A percentile compares a stretch with the other conserved stretches of the same genome.
phyloP scores from a whole-genome alignment of 495 filamentous ascomycete species.

The Sabuloglossum arenarium region DNA sequence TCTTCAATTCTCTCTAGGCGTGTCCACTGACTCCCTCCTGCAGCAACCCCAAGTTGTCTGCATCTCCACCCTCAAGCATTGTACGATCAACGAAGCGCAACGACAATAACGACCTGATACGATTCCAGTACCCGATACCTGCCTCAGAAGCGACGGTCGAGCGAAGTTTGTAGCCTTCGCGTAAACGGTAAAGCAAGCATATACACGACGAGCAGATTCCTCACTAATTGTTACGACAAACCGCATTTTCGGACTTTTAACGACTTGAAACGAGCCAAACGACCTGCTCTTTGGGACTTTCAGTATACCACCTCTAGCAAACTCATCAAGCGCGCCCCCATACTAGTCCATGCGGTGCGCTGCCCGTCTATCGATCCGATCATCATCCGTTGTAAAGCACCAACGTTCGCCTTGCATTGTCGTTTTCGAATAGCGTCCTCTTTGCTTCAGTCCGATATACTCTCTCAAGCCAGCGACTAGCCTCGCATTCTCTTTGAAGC shows the following conservation, averaged over 20 bases:
- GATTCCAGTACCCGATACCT: slow-evolving; percentile 2
- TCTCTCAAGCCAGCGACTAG: neutral
- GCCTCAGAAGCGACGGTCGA: slow-evolving; percentile 2
- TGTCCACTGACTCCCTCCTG: neutral
- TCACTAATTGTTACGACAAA: slow-evolving; percentile 2
- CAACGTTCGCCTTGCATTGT: slow-evolving; percentile 1
- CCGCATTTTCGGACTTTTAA: slow-evolving; percentile 3
- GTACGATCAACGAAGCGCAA: slow-evolving; percentile 3
- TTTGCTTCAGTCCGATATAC: slow-evolving; percentile 1
- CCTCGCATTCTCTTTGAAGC: slow-evolving; percentile 1
- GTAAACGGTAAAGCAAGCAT: slow-evolving; percentile 3
- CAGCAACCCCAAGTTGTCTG: neutral
- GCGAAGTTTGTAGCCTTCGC: slow-evolving; percentile 1
- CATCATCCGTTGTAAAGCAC: slow-evolving; percentile 2
- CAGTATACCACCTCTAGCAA: neutral
- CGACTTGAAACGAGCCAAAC: slow-evolving; percentile 3
- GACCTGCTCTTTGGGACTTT: slow-evolving; percentile 2
- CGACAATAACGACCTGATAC: slow-evolving; percentile 3
- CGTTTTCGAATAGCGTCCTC: slow-evolving; percentile 2
- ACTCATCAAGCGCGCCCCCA: neutral
- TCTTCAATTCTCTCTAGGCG: neutral
- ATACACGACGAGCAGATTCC: slow-evolving; percentile 3
- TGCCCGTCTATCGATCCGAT: slow-evolving; percentile 1
- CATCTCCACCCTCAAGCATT: neutral
- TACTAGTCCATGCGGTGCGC: neutral